Conservation (phyloP, 805 yeast genomes). For the Zygosaccharomyces siamensis region DNA sequence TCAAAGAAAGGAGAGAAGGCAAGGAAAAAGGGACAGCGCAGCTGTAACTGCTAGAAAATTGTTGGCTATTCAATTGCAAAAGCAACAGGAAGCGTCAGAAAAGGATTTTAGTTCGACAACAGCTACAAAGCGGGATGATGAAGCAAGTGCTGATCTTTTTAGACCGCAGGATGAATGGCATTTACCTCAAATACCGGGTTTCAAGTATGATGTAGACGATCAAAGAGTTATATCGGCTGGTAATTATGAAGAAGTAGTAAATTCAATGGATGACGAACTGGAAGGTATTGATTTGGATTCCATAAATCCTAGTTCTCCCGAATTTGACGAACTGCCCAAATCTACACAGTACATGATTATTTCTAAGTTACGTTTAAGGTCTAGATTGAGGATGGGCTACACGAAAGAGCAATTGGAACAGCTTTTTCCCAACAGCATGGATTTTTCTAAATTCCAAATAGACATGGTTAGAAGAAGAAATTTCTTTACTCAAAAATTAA, state of each 20-base stretch:
- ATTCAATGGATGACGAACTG: conserved; percentile 53
- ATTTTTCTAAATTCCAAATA: conserved; percentile 88
- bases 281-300: conserved; percentile 65
- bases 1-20: conserved; percentile 65
- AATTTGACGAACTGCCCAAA: conserved; percentile 71
- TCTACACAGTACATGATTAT: conserved; percentile 84
- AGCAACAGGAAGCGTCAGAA: conserved; percentile 19
- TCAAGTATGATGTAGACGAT: conserved; percentile 53
- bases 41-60: conserved; percentile 72
- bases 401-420: conserved; percentile 80
- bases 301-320: conserved; percentile 78
- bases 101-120: conserved; percentile 2
- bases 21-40: conserved; percentile 67
- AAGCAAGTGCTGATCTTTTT: conserved; percentile 35
- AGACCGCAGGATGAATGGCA: conserved; percentile 74
- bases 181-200: conserved; percentile 62
- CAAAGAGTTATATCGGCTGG: conserved; percentile 68
- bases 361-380: conserved; percentile 74
- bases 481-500: conserved; percentile 78
- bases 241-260: conserved; percentile 59
- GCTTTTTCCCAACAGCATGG: conserved; percentile 79
- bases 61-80: conserved; percentile 73
- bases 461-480: conserved; percentile 89
- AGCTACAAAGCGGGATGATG: conserved; percentile 15
- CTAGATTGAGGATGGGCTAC: conserved; percentile 93